Percentiles rank a stretch among this genome's conserved stretches.
phyloP scores from a whole-genome alignment of 371 early-diverging fungal genomes.

The Mucor ambiguus region DNA sequence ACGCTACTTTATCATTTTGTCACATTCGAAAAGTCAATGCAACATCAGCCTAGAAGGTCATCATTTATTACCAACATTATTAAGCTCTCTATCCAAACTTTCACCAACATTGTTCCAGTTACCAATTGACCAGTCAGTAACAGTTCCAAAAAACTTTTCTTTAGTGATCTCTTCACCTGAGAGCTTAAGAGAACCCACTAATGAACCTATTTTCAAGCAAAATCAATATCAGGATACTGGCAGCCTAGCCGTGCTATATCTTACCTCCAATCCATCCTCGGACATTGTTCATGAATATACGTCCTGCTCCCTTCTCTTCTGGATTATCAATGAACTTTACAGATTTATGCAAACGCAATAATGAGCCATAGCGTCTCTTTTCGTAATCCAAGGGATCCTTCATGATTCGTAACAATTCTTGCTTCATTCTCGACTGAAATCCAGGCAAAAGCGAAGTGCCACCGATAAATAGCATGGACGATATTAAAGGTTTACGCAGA shows the following conservation, averaged over 20 bases:
- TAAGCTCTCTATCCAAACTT: conserved; percentile 11
- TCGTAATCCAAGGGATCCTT: conserved; percentile 42
- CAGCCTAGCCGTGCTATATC: neutral
- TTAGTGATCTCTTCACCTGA: conserved; percentile 65
- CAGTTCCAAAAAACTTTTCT: conserved; percentile 63
- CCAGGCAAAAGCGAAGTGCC: conserved; percentile 81
- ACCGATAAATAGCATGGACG: conserved; percentile 75
- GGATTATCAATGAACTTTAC: conserved; percentile 42
- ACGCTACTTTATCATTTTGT: too few species aligned
- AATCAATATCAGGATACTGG: neutral
- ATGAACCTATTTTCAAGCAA: conserved; percentile 54
- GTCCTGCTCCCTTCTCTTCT: conserved; percentile 48
- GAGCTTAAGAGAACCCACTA: conserved; percentile 73
- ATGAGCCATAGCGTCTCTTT: conserved; percentile 36
- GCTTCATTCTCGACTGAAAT: conserved; percentile 65
- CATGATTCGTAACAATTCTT: conserved; percentile 61
- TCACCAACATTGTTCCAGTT: conserved; percentile 28
- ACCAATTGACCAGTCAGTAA: conserved; percentile 71
- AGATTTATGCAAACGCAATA: conserved; percentile 35
- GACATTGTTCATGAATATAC: conserved; percentile 69
- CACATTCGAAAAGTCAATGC: too few species aligned
- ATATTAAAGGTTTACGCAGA: conserved; percentile 67
- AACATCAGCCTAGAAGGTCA: too few species aligned
- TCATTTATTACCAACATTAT: conserved; percentile 7
- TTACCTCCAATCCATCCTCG: conserved; percentile 81